Base-by-base conservation (phyloP, 495 filamentous ascomycete genomes). In the Paragyromitra xinjiangensis region DNA sequence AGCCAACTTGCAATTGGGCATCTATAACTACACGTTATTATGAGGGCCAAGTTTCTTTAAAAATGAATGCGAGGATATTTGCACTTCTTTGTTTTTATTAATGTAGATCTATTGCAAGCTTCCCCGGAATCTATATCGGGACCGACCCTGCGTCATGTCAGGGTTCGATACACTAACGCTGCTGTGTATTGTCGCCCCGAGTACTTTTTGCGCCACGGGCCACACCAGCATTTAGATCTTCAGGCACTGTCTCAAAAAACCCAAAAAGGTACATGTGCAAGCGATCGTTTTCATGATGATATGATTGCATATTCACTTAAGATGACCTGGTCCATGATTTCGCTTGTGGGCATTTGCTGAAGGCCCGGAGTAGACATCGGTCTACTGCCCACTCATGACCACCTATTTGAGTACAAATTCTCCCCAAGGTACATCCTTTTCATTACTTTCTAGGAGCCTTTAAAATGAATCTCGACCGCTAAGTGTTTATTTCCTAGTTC, bases 141-240 rank as follows among this genome's bases (percentile, higher is more conserved):
- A 11, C 26, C 19, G 29, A 39, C 58, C 58, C 58, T 62, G 58
- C 58, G n/a, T 39, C 29, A 62, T 62, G 58, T 62, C 58, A 42
- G 58, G 58, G 58, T n/a, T n/a, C 29, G 19, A 62, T 62, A 9
- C 16, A 39, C 19, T 14, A 62, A 37, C 58, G 11, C 58, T 62
- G 58, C 29, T 40, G 29, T 37, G 29, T 39, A 62, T 62, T 11
- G 6, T 37, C 58, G 39, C 58, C 58, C 58, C 58, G 58, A 62
- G 58, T 62, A 62, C 34, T 62, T 62, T 62, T n/a, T 29, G 26
- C 50, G 19, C n/a, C 16, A 16, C 39, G 12, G 8, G 39, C 14
- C 9, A 39, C 58, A 16, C 58, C 34, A 14, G 29, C 24, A 12
- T 6, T 8, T 24, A 53, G 50, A 53, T 53, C 50, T 53, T 53